phyloP scores from a whole-genome alignment of 169 alveolate species.

The Eimeria zaria region DNA sequence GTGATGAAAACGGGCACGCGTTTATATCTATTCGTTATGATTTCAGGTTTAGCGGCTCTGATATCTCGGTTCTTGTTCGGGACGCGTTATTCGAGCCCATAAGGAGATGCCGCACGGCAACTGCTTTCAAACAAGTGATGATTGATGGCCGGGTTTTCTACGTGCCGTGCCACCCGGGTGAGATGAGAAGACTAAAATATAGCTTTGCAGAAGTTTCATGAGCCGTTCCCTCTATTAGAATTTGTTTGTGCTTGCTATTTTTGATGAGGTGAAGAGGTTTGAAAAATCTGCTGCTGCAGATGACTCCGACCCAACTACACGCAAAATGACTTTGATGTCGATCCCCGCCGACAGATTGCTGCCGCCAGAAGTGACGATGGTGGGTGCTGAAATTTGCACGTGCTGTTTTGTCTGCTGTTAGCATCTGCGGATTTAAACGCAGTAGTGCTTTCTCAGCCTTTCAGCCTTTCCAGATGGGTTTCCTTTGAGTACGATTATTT shows the following conservation, averaged over 20 bases:
- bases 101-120: constrained; percentile 94
- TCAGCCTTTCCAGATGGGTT: not conserved
- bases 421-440: not conserved
- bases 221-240: not conserved
- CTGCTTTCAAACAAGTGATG: constrained; percentile 91
- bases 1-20: not conserved
- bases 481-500: not conserved
- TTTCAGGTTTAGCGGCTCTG: constrained; percentile 95
- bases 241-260: not conserved
- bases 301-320: constrained; percentile 89
- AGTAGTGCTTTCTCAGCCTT: not conserved
- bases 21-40: not conserved
- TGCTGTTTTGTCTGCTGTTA: not conserved
- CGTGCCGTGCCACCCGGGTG: constrained; percentile 91
- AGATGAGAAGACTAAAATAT: not conserved
- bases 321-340: constrained; percentile 90
- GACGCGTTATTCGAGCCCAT: constrained; percentile 97
- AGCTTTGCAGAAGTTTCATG: not conserved
- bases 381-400: not conserved
- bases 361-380: constrained; percentile 88
- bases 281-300: constrained; percentile 63
- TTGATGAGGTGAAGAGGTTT: not conserved
- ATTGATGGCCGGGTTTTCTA: constrained; percentile 88
- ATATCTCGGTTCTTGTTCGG: constrained; percentile 94
- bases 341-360: constrained; percentile 90